Evolutionary conservation across 352 stramenopile species (phyloP), one percentile per base, ranked within the genome.

Genomic region (Phytophthora fragariaefolia): DNA sequence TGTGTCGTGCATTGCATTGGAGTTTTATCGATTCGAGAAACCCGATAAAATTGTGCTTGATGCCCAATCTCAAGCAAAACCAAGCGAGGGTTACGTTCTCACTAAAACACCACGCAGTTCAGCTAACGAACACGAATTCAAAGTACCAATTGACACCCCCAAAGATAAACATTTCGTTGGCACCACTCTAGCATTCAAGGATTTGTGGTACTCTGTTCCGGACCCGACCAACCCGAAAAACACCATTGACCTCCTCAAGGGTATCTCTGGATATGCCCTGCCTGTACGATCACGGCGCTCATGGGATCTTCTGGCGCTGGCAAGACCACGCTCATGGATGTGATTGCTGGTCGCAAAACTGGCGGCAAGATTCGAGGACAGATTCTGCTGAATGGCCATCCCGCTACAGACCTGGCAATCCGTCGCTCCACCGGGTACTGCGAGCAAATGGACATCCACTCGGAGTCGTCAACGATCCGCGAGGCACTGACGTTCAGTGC

Each of bases 321-420:
- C 2, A 98, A 99, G 76, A 98, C 95, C 12, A 99, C 96, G 4
- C 79, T 99, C 6, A 93, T 98, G 72, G 95, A 99, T 71, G 95
- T 98, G 6, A 93, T 99, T 52, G 92, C 96, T 6, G 80, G 96
- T 13, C 82, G 96, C 40, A 99, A 99, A 77, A 96, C 82, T 2
- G 82, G 80, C 22, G 96, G 96, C 17, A 82, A 58, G 13, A 92
- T 98, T 47, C 72, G 70, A 20, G 95, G 96, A 22, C 51, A 96
- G 22, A 92, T 99, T 48, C 64, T 85, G 9, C 55, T 98, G 6
- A 98, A 98, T 73, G 95, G 96, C 28, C 79, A 93, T 59, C 54
- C 67, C 0, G 87, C 76, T 1, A 82, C 69, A 0, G 65, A 69
- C 13, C 13, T 78, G 45, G 64, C 67, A 2, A 72, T 82, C 32